Base-by-base conservation (phyloP, 192 early-diverging fungal species). In the Coemansia sp. region DNA sequence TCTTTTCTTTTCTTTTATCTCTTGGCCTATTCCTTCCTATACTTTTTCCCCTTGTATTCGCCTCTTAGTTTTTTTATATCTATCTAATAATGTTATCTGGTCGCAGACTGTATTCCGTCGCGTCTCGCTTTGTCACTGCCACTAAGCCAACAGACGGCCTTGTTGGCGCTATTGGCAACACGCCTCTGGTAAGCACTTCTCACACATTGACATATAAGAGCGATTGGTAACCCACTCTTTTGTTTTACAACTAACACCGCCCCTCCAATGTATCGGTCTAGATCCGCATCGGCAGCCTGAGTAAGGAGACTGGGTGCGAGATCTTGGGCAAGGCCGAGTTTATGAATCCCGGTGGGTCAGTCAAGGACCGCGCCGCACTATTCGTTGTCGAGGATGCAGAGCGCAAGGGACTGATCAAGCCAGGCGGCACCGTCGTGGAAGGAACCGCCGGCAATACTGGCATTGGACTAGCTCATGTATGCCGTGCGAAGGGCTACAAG, bases 301-400 rank as follows among this genome's bases (percentile, higher is more conserved):
- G 90, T 76, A 74, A 89, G 49, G 90, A 93, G 70, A 93, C 91
- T 5, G 94, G 95, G 38, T 91, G 92, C 77, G 88, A 95, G 47
- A 95, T 98, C 66, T 85, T 92, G 52, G 95, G 90, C 68, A 98
- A 97, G 86, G 94, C 95, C 55, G 97, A 98, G 87, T 97, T 92
- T 79, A 95, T 96, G 95, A 97, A 98, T 83, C 96, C 96, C 6
- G 93, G 95, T 40, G 96, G 96, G 3, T 94, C 92, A 18, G 95
- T 98, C 70, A 99, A 99, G 87, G 97, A 99, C 83, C 89, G 97
- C 27, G 94, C 96, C 6, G 97, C 97, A 0, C 86, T 97, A 34
- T 96, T 87, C 79, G 94, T 99, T 0, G 93, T 99, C 22, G 91
- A 97, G 84, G 90, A 97, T 64, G 96, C 97, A 34, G 97, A 99